Base-by-base conservation (phyloP, 139 green algal species). In the Closterium sp. region DNA sequence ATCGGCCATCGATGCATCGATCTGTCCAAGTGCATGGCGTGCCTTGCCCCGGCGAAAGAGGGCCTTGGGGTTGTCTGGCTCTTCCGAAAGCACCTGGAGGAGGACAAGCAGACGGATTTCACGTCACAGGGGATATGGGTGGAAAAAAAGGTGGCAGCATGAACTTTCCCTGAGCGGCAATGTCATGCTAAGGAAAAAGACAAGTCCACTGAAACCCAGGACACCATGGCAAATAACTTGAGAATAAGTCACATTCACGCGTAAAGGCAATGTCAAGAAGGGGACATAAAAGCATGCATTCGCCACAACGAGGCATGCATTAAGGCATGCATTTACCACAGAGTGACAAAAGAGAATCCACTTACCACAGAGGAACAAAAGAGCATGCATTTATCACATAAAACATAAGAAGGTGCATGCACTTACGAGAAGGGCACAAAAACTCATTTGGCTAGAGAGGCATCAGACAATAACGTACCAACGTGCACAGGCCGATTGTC, bases 11-110 rank as follows among this genome's bases (percentile, higher is more conserved):
- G 90, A 86, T 19, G 29, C 19, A 21, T 93, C 90, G 4, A 86
- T 73, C 62, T 93, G 90, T 22, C 90, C 90, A 28, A 93, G 90
- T 11, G 84, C 84, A 22, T 22, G 29, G 9, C 90, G 22, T 13
- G 90, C 90, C 38, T 90, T 90, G 86, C 90, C 90, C 27, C 90
- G 79, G 17, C 90, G 79, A 30, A 90, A 93, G 27, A 93, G 79
- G 0, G 90, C 90, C 86, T 93, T 93, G 27, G 21, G 84, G 29
- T 90, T 93, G 38, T 86, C 62, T 28, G 45, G 45, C 50, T 90
- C 90, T 42, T 93, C 90, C 10, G 85, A 28, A 13, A 93, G 62
- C 38, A 93, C 90, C 90, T 92, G 85, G 50, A 73, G 50, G 50
- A 27, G 50, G 6, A 9, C 50, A 11, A 27, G 50, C 50, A 73